A percentile compares a stretch with the other conserved stretches of the same genome.
Conservation (phyloP, 1,139 yeast species). For the Yamadazyma aaseri region DNA sequence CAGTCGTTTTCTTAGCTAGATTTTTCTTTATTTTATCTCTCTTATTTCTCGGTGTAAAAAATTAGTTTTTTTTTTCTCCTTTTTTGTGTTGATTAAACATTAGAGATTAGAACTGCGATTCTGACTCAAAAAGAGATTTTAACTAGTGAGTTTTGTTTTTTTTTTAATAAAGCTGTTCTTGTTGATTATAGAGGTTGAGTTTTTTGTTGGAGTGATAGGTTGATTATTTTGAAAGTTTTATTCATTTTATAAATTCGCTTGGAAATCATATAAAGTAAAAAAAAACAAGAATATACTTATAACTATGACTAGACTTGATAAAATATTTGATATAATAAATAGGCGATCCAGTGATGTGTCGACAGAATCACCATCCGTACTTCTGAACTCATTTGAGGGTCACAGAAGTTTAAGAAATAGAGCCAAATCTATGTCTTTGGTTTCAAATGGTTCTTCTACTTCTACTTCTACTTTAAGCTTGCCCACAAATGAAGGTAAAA, state of each 20-base stretch:
- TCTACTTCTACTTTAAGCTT: constrained; percentile 9
- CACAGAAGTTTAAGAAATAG: constrained; percentile 11
- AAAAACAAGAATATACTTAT: too few relatives aligned
- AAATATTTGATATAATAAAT: constrained; percentile 13
- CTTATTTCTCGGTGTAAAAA: too few relatives aligned
- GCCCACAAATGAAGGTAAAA: constrained; percentile 13
- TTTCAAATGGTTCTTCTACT: constrained; percentile 7
- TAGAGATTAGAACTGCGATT: constrained; percentile 1
- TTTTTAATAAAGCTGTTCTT: neutral
- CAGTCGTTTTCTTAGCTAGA: constrained; percentile 1
- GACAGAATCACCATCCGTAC: constrained; percentile 10
- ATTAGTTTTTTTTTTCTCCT: constrained; percentile 1
- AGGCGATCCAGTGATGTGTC: constrained; percentile 19
- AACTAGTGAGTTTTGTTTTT: neutral
- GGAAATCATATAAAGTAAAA: too few relatives aligned
- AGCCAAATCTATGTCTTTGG: constrained; percentile 17
- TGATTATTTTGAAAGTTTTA: too few relatives aligned
- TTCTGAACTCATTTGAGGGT: constrained; percentile 6
- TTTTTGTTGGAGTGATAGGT: too few relatives aligned
- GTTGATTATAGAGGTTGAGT: too few relatives aligned
- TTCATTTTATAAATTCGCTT: too few relatives aligned
- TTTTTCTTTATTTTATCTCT: neutral
- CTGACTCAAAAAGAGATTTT: neutral
- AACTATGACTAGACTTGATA: constrained; percentile 14
- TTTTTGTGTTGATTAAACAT: too few relatives aligned